phyloP scores from a whole-genome alignment of 345 rosid genomes.

The Arabidopsis suecica region DNA sequence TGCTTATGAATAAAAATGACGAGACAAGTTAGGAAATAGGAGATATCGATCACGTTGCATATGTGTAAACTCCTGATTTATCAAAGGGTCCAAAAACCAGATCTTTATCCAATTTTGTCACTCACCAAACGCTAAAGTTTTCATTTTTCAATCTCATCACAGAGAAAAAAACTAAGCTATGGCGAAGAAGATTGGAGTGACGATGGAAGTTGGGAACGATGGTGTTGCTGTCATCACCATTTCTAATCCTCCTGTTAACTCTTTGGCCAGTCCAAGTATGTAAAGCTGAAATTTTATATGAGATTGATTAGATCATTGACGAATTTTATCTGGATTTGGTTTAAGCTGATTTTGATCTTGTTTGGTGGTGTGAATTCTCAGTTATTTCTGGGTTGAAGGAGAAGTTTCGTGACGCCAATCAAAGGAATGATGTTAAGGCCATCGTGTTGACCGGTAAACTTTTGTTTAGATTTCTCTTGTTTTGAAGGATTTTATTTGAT shows the following conservation, averaged over 20 bases:
- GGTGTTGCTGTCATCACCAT: conserved; percentile 91
- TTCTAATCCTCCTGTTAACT: conserved; percentile 94
- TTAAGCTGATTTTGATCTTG: conserved; percentile 14
- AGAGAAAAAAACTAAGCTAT: conserved; percentile 39
- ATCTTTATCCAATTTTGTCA: conserved; percentile 14
- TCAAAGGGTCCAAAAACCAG: neutral
- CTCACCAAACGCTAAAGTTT: neutral
- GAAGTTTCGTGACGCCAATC: conserved; percentile 71
- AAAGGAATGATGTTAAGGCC: conserved; percentile 81
- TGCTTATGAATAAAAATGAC: neutral
- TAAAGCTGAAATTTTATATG: neutral
- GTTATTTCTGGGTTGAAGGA: conserved; percentile 79
- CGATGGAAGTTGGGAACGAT: conserved; percentile 79
- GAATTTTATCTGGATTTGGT: neutral
- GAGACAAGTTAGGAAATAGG: conserved; percentile 31
- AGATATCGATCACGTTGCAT: neutral
- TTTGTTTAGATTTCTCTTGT: neutral
- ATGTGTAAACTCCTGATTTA: neutral
- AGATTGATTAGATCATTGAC: neutral
- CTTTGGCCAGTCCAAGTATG: conserved; percentile 73
- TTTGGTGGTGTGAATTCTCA: conserved; percentile 22
- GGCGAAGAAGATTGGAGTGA: conserved; percentile 60
- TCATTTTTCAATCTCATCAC: neutral
- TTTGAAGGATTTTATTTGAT: conserved; percentile 13
- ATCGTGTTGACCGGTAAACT: conserved; percentile 75